These are phyloP conservation scores for Yarrowia porcina DNA, from an alignment of 805 yeast genomes.

Conservation along the genomic window DNA sequence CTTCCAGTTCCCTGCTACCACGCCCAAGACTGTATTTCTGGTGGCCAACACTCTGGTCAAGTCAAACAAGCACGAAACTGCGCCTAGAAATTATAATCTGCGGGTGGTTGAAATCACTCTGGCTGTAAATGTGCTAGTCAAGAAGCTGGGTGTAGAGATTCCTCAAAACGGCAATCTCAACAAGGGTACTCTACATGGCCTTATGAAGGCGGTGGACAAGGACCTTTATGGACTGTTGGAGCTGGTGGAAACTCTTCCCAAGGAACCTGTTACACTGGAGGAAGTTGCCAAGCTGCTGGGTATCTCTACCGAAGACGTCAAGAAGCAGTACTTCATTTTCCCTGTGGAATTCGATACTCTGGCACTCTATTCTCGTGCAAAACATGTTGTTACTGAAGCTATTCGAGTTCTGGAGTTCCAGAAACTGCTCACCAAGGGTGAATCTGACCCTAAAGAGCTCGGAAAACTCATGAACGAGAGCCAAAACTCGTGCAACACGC, in stretches of 20 bases:
- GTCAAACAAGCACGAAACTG: conserved; percentile 67
- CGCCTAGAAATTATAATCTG: conserved; percentile 64
- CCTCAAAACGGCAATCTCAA: conserved; percentile 49
- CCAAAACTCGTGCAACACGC: conserved; percentile 50
- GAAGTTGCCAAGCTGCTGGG: conserved; percentile 48
- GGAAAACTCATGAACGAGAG: conserved; percentile 60
- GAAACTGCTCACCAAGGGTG: conserved; percentile 29
- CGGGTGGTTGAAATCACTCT: conserved; percentile 69
- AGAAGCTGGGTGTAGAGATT: conserved; percentile 28
- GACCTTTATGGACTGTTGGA: conserved; percentile 27
- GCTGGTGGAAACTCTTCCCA: conserved; percentile 46
- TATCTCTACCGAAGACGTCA: conserved; percentile 44
- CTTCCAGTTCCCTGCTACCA: conserved; percentile 49
- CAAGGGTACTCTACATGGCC: conserved; percentile 63
- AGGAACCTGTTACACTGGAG: conserved; percentile 33
- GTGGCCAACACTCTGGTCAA: conserved; percentile 61
- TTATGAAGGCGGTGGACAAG: conserved; percentile 47
- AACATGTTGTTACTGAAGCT: conserved; percentile 63
- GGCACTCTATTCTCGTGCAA: conserved; percentile 55
- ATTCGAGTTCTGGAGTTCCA: conserved; percentile 52
- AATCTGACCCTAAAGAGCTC: conserved; percentile 43
- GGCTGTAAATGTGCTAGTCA: conserved; percentile 58
- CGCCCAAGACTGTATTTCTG: conserved; percentile 50
- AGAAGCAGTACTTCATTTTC: conserved; percentile 47
- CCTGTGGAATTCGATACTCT: conserved; percentile 58